phyloP scores from a whole-genome alignment of 2,329 filamentous ascomycete genomes.

The Exophiala dermatitidis region DNA sequence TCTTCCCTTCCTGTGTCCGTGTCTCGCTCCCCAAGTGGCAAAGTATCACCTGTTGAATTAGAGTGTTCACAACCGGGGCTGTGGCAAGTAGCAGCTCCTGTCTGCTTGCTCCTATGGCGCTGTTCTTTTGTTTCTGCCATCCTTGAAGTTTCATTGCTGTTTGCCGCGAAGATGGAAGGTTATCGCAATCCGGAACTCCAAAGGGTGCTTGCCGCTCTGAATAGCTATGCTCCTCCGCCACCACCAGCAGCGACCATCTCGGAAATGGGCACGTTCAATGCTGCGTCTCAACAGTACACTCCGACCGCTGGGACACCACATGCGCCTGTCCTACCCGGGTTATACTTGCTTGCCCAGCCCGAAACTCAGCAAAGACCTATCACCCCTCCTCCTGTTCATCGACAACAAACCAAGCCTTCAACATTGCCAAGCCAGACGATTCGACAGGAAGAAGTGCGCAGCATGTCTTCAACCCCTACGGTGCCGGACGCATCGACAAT shows the following conservation, averaged over 20 bases:
- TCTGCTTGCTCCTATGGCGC: background rate
- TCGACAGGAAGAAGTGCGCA: background rate
- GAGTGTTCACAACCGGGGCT: background rate
- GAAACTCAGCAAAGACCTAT: constrained; percentile 4
- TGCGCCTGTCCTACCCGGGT: constrained; percentile 8
- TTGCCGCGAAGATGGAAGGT: constrained; percentile 13
- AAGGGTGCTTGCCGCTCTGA: constrained; percentile 21
- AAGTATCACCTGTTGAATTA: background rate
- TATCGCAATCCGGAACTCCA: constrained; percentile 23
- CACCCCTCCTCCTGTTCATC: constrained; percentile 8
- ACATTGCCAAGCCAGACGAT: background rate
- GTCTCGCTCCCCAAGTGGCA: background rate
- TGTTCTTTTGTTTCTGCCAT: background rate
- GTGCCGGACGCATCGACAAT: constrained; percentile 41
- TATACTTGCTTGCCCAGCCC: constrained; percentile 10
- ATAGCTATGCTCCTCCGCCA: constrained; percentile 11
- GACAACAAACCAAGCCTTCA: constrained; percentile 5
- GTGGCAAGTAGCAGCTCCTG: background rate
- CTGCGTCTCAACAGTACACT: background rate
- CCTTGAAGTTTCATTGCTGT: background rate
- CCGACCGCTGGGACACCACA: background rate
- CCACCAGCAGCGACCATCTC: background rate
- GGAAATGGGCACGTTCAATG: background rate
- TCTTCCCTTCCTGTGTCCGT: background rate
- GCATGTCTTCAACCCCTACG: constrained; percentile 15